These are phyloP conservation scores for Sesbania bispinosa DNA, from an alignment of 306 rosid species.

Conservation along the genomic window DNA sequence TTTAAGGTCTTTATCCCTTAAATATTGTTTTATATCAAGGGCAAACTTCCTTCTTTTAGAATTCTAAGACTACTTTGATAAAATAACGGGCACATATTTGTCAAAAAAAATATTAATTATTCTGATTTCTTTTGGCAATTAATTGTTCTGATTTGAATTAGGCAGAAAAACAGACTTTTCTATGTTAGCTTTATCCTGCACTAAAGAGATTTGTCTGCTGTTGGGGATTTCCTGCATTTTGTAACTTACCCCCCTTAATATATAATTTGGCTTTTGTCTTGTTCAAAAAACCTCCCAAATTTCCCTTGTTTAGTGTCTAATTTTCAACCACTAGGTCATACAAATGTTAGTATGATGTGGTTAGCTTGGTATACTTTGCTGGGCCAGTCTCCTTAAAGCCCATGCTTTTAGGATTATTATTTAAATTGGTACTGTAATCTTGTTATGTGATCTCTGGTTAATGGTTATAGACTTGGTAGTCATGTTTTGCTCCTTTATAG, in stretches of 20 bases:
- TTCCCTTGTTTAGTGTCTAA: neutral
- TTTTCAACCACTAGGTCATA: constrained; percentile 4
- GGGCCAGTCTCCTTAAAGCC: neutral
- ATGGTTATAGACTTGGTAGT: neutral
- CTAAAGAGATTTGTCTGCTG: neutral
- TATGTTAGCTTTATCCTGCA: neutral
- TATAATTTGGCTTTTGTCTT: neutral
- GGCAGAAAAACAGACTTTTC: neutral
- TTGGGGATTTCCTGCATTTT: constrained; percentile 12
- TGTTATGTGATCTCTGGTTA: constrained; percentile 7
- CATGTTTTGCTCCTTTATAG: neutral
- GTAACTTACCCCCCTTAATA: neutral
- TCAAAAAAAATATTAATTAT: neutral
- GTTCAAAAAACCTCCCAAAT: neutral
- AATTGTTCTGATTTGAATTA: neutral
- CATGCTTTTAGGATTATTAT: neutral
- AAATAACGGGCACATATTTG: neutral
- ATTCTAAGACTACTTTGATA: neutral
- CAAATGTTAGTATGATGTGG: neutral
- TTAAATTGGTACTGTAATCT: neutral
- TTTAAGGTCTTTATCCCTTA: neutral
- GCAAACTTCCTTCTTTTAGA: neutral
- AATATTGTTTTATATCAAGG: neutral
- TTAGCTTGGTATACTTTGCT: neutral
- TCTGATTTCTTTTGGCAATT: neutral